Conservation (phyloP, 176 grass and related monocot species). For the Miscanthus lutarioriparius region DNA sequence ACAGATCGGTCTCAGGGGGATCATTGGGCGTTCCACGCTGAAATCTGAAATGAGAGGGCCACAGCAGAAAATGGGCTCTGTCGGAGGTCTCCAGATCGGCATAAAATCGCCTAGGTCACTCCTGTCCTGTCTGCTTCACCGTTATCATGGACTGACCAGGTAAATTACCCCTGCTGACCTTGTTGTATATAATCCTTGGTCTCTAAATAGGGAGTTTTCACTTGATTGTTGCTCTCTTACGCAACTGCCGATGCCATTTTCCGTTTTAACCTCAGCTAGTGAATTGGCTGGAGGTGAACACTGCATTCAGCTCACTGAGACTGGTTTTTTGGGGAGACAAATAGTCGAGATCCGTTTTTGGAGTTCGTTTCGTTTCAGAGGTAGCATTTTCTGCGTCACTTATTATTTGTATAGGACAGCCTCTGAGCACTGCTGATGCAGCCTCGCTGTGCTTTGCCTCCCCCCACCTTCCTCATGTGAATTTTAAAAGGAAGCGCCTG, state of each 20-base stretch:
- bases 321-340: slow-evolving; percentile 14
- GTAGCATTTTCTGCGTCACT: slow-evolving; percentile 29
- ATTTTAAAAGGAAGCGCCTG: slow-evolving; percentile 42
- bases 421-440: slow-evolving; percentile 48
- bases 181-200: not conserved
- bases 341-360: slow-evolving; percentile 52
- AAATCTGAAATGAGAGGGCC: slow-evolving; percentile 30
- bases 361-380: slow-evolving; percentile 52
- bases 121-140: slow-evolving; percentile 1
- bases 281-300: not conserved
- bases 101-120: slow-evolving; percentile 37
- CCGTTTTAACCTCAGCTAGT: not conserved
- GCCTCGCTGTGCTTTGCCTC: slow-evolving; percentile 20
- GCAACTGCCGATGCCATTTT: not conserved
- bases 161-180: not conserved
- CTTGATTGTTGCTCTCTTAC: not conserved
- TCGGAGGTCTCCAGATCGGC: slow-evolving; percentile 48
- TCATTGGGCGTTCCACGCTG: slow-evolving; percentile 36
- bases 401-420: slow-evolving; percentile 31
- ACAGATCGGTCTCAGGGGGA: slow-evolving; percentile 47
- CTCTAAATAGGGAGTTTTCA: not conserved
- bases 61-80: slow-evolving; percentile 45
- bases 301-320: not conserved
- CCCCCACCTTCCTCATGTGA: slow-evolving; percentile 20
- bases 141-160: not conserved